These are phyloP conservation scores for Achaetomiella virescens DNA, from an alignment of 495 filamentous ascomycete species.

Conservation along the genomic window DNA sequence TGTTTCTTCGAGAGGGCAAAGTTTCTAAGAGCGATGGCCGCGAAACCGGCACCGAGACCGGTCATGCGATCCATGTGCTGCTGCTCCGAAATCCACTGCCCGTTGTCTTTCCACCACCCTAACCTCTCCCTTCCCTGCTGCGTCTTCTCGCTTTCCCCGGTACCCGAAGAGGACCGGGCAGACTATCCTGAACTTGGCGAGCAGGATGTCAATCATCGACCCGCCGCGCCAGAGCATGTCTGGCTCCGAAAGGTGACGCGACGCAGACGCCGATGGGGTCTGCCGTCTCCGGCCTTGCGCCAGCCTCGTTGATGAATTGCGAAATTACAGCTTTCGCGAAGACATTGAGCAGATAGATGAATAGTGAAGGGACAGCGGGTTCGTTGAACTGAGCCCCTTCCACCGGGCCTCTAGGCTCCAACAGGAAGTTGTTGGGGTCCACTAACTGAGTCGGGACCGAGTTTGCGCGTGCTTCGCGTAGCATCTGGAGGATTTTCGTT, in stretches of 20 bases:
- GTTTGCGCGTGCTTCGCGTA: constrained; percentile 38
- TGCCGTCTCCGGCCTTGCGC: constrained; percentile 61
- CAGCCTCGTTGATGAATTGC: constrained; percentile 71
- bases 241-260: constrained; percentile 63
- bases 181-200: constrained; percentile 74
- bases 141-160: constrained; percentile 66
- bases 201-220: constrained; percentile 75
- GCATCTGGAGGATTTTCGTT: constrained; percentile 44
- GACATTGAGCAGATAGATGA: constrained; percentile 78
- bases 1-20: constrained; percentile 58
- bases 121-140: constrained; percentile 59
- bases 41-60: constrained; percentile 77
- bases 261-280: constrained; percentile 77
- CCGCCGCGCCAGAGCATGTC: constrained; percentile 62
- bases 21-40: constrained; percentile 71
- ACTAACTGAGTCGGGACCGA: constrained; percentile 49
- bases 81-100: constrained; percentile 57
- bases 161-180: constrained; percentile 88
- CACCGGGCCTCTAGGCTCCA: constrained; percentile 49
- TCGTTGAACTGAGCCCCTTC: constrained; percentile 49
- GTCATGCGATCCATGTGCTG: constrained; percentile 74
- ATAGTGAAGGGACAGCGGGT: constrained; percentile 53
- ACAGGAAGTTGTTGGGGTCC: constrained; percentile 62
- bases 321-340: constrained; percentile 70
- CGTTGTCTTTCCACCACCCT: constrained; percentile 64